These are phyloP conservation scores for Epichloe festucae DNA, from an alignment of 2,329 filamentous ascomycete species.

Conservation along the genomic window DNA sequence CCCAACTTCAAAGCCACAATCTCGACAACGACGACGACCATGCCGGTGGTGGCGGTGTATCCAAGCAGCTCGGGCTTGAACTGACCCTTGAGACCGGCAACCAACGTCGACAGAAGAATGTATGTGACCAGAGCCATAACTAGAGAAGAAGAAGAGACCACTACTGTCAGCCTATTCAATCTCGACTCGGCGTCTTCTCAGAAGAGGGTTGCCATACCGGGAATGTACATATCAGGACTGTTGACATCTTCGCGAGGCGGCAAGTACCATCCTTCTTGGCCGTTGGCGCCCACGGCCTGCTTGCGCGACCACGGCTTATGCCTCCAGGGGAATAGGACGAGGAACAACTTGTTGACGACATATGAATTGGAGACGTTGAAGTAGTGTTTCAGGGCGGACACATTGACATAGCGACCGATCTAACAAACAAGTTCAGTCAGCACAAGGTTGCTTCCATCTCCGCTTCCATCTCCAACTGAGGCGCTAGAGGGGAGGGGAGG, in stretches of 20 bases:
- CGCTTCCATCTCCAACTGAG: too few relatives aligned
- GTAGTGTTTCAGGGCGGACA: conserved; percentile 91
- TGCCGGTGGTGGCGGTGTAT: conserved; percentile 72
- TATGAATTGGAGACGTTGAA: conserved; percentile 99
- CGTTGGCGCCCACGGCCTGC: conserved; percentile 57
- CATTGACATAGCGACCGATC: conserved; percentile 68
- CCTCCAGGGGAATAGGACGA: conserved; percentile 94
- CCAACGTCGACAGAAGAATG: conserved; percentile 80
- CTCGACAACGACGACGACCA: conserved; percentile 74
- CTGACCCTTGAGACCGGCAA: conserved; percentile 78
- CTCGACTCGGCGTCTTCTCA: too few relatives aligned
- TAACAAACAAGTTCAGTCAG: conserved; percentile 14
- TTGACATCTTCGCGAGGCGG: conserved; percentile 93
- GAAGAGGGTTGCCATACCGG: conserved; percentile 28
- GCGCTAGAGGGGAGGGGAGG: too few relatives aligned
- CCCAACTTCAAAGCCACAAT: conserved; percentile 84
- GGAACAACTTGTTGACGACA: conserved; percentile 80
- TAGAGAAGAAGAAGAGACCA: conserved; percentile 3
- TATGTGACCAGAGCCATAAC: conserved; percentile 98
- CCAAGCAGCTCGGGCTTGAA: conserved; percentile 93
- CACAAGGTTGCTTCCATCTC: neutral
- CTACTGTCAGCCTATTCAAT: conserved; percentile 11
- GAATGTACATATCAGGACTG: conserved; percentile 98
- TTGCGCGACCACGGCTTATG: conserved; percentile 96
- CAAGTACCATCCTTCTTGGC: conserved; percentile 66